Evolutionary conservation across 257 asterid genomes (phyloP), one percentile per base, ranked within the genome.

Genomic region (Ajuga chamaepitys): DNA sequence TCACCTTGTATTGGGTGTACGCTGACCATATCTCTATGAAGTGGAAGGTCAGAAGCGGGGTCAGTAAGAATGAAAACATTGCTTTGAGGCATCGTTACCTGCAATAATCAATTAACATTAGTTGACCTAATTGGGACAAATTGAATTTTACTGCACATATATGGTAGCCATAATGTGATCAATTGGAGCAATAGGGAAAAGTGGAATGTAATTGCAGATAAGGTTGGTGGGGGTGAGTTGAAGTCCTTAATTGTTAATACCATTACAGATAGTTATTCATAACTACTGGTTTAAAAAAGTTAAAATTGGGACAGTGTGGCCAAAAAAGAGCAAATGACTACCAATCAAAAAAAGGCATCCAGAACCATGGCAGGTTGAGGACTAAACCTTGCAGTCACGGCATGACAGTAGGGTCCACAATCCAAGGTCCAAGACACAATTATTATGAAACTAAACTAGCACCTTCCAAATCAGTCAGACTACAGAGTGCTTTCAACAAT

Each of bases 1-100:
- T 93, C 97, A 87, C 96, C 97, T 93, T 82, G 88, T 81, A 87
- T 87, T 68, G 95, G 88, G 59, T 84, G 91, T 71, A 84, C 45
- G 22, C 81, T 74, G 73, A 86, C 95, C 70, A 76, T 62, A 37
- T 88, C 85, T 79, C 88, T 80, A 58, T 75, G 84, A 63, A 89
- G 57, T 20, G 79, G 81, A 77, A 87, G 87, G 61, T 86, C 85
- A 14, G 92, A 79, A 34, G 83, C 75, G 0, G 96, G 97, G 73
- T 87, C 95, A 34, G 90, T 85, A 71, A 93, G 95, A 71, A 93
- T 83, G 70, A 89, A 45, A 35, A 87, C 75, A 46, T 77, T 80
- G 86, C 95, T 84, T 67, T 67, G 83, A 40, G 92, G 91, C 97
- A 93, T 88, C 52, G 81, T 74, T 56, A 66, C 84, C 99, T 93